phyloP scores from a whole-genome alignment of 75 land plant genomes.

The Pseudotsuga menziesii region DNA sequence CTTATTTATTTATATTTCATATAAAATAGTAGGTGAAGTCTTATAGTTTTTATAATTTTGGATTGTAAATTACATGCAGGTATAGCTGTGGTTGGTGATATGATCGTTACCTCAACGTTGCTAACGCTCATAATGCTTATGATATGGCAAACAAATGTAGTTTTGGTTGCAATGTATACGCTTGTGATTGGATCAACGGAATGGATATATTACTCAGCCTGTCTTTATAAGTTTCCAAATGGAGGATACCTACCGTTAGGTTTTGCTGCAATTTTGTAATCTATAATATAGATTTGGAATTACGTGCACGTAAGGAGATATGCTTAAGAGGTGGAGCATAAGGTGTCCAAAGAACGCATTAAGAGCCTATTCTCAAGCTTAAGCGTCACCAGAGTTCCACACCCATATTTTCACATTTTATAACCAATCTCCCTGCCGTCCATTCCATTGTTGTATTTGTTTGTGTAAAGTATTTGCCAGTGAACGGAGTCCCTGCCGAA shows the following conservation, averaged over 20 bases:
- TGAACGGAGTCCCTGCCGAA: constrained; percentile 31
- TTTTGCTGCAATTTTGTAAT: constrained; percentile 35
- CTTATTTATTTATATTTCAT: no score
- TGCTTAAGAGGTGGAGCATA: constrained; percentile 42
- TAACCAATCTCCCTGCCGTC: constrained; percentile 43
- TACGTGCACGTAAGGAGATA: constrained; percentile 34
- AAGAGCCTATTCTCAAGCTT: constrained; percentile 19
- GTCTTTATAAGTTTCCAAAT: constrained; percentile 51
- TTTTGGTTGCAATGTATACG: constrained; percentile 29
- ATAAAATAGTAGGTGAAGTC: no score
- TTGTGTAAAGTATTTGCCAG: constrained; percentile 53
- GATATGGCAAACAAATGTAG: constrained; percentile 55
- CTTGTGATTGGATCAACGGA: constrained; percentile 38
- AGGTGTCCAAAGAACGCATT: constrained; percentile 36
- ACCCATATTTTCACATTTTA: constrained; percentile 49
- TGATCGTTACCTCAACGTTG: constrained; percentile 66
- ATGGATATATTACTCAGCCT: constrained; percentile 45
- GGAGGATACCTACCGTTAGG: constrained; percentile 69
- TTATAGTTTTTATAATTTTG: no score
- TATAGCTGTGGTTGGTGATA: constrained; percentile 63
- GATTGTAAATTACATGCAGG: constrained; percentile 28
- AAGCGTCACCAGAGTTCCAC: constrained; percentile 35
- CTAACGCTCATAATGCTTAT: constrained; percentile 58
- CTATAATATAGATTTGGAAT: constrained; percentile 58
- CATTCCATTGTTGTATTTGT: constrained; percentile 57